Conservation (phyloP, 495 filamentous ascomycete genomes). For the Lophium mytilinum region DNA sequence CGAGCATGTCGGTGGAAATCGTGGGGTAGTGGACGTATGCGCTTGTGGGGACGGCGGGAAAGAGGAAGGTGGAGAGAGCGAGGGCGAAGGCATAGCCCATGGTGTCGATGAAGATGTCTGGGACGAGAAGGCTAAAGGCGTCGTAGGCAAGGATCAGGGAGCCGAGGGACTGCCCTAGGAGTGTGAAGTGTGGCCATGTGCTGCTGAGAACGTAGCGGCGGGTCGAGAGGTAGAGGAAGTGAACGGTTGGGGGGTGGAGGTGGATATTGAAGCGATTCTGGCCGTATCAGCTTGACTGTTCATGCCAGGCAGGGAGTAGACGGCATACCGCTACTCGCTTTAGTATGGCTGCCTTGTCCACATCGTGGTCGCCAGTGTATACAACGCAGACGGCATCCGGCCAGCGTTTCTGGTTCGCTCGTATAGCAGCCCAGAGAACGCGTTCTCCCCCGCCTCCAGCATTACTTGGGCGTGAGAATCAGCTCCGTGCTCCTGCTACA, state of each 20-base stretch:
- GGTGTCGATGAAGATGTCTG: conserved; percentile 92
- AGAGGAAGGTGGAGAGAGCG: conserved; percentile 72
- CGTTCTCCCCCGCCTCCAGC: conserved; percentile 93
- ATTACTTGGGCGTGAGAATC: conserved; percentile 50
- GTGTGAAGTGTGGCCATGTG: conserved; percentile 86
- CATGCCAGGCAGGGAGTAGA: neutral
- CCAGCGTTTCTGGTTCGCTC: conserved; percentile 82
- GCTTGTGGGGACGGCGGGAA: conserved; percentile 70
- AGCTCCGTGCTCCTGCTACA: neutral
- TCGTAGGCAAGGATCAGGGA: conserved; percentile 82
- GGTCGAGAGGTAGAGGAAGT: conserved; percentile 83
- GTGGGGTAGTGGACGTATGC: conserved; percentile 98
- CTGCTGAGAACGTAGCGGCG: conserved; percentile 74
- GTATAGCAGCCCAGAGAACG: conserved; percentile 92
- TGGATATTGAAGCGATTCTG: conserved; percentile 77
- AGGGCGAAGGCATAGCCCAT: conserved; percentile 96
- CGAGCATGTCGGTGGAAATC: conserved; percentile 96
- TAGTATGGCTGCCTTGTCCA: conserved; percentile 69
- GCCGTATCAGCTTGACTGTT: conserved; percentile 26
- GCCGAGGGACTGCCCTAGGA: conserved; percentile 87
- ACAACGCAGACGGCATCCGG: conserved; percentile 81
- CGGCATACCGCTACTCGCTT: conserved; percentile 58
- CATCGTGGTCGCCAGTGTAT: conserved; percentile 91
- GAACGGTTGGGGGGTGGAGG: conserved; percentile 72
- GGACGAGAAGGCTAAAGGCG: conserved; percentile 83